These are phyloP conservation scores for Diaporthe nobilis DNA, from an alignment of 2,329 filamentous ascomycete genomes.

Conservation along the genomic window DNA sequence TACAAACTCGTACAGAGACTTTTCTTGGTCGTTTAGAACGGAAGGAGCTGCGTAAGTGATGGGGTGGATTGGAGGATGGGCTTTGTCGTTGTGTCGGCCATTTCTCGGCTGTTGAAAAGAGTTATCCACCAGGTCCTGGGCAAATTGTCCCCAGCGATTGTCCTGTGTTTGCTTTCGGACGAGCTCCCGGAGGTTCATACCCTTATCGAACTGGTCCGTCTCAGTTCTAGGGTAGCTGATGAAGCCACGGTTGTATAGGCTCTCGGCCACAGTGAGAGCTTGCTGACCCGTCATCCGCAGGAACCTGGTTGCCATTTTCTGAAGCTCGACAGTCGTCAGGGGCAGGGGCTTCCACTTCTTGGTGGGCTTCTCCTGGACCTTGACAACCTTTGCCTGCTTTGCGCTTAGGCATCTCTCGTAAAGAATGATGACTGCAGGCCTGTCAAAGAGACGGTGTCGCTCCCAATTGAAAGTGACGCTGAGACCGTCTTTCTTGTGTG, in stretches of 20 bases:
- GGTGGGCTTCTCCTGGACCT: conserved; percentile 90
- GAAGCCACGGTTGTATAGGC: conserved; percentile 92
- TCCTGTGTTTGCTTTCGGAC: conserved; percentile 88
- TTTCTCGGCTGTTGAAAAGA: conserved; percentile 85
- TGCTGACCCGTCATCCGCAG: conserved; percentile 91
- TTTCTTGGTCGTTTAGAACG: conserved; percentile 76
- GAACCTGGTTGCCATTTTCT: conserved; percentile 93
- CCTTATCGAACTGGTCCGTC: conserved; percentile 94
- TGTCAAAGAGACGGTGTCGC: conserved; percentile 87
- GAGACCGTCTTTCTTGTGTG: conserved; percentile 81
- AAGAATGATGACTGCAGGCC: conserved; percentile 82
- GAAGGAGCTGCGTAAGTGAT: conserved; percentile 83
- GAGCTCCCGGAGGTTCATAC: conserved; percentile 84
- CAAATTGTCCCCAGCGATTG: conserved; percentile 83
- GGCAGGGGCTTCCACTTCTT: conserved; percentile 95
- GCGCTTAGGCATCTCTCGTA: conserved; percentile 88
- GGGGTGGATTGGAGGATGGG: conserved; percentile 96
- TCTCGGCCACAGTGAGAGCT: conserved; percentile 90
- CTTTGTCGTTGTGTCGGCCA: conserved; percentile 93
- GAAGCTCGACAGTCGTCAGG: conserved; percentile 94
- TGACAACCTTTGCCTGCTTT: conserved; percentile 83
- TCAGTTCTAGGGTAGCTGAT: conserved; percentile 98
- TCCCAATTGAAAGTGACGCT: conserved; percentile 89
- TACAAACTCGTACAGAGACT: conserved; percentile 91
- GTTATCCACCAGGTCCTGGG: conserved; percentile 80